phyloP scores from a whole-genome alignment of 305 asterid species.

The Solanum aculeatissimum region DNA sequence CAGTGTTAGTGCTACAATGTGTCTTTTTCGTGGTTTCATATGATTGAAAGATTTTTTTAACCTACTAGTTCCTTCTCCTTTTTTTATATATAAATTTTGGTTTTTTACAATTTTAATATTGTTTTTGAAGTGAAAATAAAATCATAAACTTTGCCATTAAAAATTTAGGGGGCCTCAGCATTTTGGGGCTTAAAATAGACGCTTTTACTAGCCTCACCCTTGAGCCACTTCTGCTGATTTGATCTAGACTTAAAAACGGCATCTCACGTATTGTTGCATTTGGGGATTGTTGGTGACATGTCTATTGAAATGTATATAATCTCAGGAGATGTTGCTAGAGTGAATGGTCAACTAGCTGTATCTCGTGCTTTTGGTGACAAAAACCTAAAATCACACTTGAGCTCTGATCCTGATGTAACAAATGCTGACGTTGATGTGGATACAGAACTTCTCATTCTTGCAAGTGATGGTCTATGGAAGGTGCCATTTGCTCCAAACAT shows the following conservation, averaged over 20 bases:
- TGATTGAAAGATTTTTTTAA: not conserved
- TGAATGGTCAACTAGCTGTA: slow-evolving; percentile 90
- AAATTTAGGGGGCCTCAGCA: not conserved
- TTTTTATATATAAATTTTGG: not conserved
- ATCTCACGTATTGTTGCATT: not conserved
- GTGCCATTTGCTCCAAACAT: slow-evolving; percentile 20
- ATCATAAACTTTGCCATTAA: not conserved
- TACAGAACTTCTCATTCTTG: slow-evolving; percentile 78
- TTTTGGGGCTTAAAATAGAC: not conserved
- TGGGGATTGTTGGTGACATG: not conserved
- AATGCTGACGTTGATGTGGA: slow-evolving; percentile 43
- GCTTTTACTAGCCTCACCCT: not conserved
- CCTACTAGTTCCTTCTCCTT: not conserved
- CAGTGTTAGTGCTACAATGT: not conserved
- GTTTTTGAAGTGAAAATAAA: not conserved
- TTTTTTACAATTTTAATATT: not conserved
- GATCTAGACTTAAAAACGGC: not conserved
- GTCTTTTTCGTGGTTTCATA: not conserved
- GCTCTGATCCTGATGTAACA: slow-evolving; percentile 73
- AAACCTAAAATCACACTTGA: slow-evolving; percentile 73
- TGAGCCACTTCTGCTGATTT: not conserved
- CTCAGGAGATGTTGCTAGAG: slow-evolving; percentile 94
- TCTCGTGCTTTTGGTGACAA: slow-evolving; percentile 97
- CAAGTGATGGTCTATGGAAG: slow-evolving; percentile 99
- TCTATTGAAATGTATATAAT: not conserved